Percentiles rank a stretch among this genome's conserved stretches.
Conservation (phyloP, 371 early-diverging fungal species). For the Syncephalis plumigaleata region DNA sequence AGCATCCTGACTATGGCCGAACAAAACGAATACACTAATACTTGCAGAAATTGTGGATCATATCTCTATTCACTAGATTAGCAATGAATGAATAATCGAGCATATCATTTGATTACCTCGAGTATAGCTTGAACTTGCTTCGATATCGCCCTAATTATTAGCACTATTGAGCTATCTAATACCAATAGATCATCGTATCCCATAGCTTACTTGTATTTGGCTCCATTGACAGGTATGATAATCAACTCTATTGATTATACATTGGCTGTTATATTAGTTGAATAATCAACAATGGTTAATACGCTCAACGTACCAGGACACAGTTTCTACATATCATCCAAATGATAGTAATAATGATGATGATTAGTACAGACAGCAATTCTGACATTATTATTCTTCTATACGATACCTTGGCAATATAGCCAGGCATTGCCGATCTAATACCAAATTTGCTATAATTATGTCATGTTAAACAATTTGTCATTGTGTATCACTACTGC, state of each 20-base stretch:
- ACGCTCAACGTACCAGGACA: constrained; percentile 1
- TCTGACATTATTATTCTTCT: no score
- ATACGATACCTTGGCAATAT: constrained; percentile 38
- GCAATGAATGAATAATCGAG: constrained; percentile 4
- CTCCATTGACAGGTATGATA: no score
- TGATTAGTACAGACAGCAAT: constrained; percentile 22
- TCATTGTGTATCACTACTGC: background rate
- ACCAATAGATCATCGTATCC: no score
- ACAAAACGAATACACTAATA: background rate
- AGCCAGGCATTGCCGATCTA: constrained; percentile 50
- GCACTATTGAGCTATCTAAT: no score
- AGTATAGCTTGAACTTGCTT: constrained; percentile 23
- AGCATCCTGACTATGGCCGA: constrained; percentile 14
- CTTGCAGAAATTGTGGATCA: background rate
- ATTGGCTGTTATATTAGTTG: no score
- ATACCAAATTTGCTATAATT: constrained; percentile 30
- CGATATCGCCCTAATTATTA: constrained; percentile 11
- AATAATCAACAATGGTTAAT: no score
- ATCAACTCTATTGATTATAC: no score
- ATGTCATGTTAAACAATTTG: background rate
- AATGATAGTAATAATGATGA: constrained; percentile 20
- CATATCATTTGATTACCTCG: background rate
- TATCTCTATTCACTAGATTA: constrained; percentile 1
- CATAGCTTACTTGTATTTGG: no score
- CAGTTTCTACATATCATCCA: constrained; percentile 35